Conservation (phyloP, 1,139 yeast species). For the Martiniozyma asiatica region DNA sequence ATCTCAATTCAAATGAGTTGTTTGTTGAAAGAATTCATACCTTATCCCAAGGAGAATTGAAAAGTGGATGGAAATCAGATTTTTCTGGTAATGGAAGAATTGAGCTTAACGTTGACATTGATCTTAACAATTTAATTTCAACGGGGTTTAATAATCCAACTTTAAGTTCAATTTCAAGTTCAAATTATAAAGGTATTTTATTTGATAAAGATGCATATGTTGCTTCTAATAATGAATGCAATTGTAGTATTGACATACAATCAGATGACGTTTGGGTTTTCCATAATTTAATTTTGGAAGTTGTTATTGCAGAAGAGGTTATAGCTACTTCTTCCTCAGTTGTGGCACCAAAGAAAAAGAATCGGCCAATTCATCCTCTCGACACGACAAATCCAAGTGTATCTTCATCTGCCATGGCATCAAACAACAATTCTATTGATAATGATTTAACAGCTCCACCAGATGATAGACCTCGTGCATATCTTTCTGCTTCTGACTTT, state of each 20-base stretch:
- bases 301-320: constrained; percentile 87
- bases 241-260: constrained; percentile 67
- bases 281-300: constrained; percentile 71
- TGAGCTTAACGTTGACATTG: constrained; percentile 62
- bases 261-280: constrained; percentile 62
- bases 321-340: constrained; percentile 5
- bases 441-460: background rate
- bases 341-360: constrained; percentile 5
- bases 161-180: constrained; percentile 22
- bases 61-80: constrained; percentile 92
- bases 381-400: background rate
- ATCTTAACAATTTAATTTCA: constrained; percentile 44
- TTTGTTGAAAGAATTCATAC: constrained; percentile 64
- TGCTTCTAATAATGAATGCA: constrained; percentile 28
- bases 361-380: constrained; percentile 4
- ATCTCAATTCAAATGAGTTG: constrained; percentile 16
- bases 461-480: background rate
- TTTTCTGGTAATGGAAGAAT: constrained; percentile 64
- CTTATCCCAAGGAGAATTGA: constrained; percentile 67
- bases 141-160: constrained; percentile 31
- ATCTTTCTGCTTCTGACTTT: constrained; percentile 8
- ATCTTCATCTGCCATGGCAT: constrained; percentile 1
- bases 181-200: constrained; percentile 20
- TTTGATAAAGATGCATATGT: constrained; percentile 20
- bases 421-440: background rate